Conservation (phyloP, 257 asterid genomes). For the Solanum bulbocastanum region DNA sequence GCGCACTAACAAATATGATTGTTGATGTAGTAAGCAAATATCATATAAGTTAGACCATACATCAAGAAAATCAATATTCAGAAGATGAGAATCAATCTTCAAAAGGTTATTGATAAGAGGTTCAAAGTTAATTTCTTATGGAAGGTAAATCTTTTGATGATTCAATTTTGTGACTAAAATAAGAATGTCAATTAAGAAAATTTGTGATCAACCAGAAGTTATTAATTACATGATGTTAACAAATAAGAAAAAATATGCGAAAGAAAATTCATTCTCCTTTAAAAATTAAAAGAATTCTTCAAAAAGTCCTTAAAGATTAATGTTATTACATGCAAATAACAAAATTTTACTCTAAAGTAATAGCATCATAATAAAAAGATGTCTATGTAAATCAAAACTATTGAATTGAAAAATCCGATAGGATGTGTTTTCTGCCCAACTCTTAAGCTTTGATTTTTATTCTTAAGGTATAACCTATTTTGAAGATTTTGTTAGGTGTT, state of each 20-base stretch:
- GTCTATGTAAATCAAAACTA: not conserved
- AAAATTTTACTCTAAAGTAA: not conserved
- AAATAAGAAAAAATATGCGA: not conserved
- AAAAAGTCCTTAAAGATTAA: not conserved
- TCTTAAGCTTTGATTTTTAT: not conserved
- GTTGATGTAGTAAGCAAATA: not conserved
- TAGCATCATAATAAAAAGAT: not conserved
- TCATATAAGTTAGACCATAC: not conserved
- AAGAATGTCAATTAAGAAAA: not conserved
- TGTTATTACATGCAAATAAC: not conserved
- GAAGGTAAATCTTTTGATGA: not conserved
- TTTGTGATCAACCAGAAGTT: not conserved
- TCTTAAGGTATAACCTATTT: not conserved
- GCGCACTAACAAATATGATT: not conserved
- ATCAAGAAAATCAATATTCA: not conserved
- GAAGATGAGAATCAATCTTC: not conserved
- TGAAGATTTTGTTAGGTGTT: not conserved
- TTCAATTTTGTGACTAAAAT: not conserved
- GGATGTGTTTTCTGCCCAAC: not conserved
- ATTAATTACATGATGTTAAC: not conserved
- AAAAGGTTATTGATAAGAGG: not conserved
- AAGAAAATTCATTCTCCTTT: not conserved
- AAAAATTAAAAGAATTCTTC: not conserved
- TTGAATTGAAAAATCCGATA: not conserved
- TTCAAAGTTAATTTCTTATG: not conserved